phyloP scores from a whole-genome alignment of 768 basidiomycete species.

The Wakefieldia striispora region DNA sequence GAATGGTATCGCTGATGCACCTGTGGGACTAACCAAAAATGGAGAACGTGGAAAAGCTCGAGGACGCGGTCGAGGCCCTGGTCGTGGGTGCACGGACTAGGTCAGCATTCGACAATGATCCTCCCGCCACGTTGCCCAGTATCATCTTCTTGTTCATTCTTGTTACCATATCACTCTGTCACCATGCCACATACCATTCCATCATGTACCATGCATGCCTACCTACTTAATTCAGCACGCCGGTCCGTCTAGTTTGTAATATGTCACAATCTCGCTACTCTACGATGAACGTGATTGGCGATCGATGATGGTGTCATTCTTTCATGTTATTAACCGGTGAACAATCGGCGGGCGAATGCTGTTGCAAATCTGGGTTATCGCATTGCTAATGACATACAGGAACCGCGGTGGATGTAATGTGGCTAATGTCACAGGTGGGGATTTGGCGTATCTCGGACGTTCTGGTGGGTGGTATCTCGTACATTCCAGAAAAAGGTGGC shows the following conservation, averaged over 20 bases:
- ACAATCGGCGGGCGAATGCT: neutral
- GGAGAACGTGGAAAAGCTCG: conserved; percentile 37
- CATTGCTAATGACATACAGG: neutral
- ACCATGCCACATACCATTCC: conserved; percentile 18
- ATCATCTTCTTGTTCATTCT: conserved; percentile 15
- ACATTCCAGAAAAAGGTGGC: neutral
- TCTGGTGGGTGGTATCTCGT: conserved; percentile 15
- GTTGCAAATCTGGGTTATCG: neutral
- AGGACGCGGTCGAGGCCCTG: conserved; percentile 39
- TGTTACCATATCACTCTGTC: conserved; percentile 19
- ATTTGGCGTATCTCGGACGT: conserved; percentile 12
- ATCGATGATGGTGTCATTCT: conserved; percentile 15
- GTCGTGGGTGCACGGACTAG: conserved; percentile 35
- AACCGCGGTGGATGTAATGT: neutral
- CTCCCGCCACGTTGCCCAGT: conserved; percentile 17
- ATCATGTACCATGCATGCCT: conserved; percentile 23
- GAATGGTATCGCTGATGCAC: conserved; percentile 10
- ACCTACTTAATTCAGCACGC: conserved; percentile 17
- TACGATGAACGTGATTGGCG: conserved; percentile 8
- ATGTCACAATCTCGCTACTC: conserved; percentile 13
- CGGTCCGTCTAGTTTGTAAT: conserved; percentile 13
- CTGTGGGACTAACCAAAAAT: conserved; percentile 8
- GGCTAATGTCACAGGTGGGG: neutral
- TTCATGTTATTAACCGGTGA: neutral
- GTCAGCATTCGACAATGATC: conserved; percentile 4